These are phyloP conservation scores for Agaricus blazei DNA, from an alignment of 768 basidiomycete genomes.

Conservation along the genomic window DNA sequence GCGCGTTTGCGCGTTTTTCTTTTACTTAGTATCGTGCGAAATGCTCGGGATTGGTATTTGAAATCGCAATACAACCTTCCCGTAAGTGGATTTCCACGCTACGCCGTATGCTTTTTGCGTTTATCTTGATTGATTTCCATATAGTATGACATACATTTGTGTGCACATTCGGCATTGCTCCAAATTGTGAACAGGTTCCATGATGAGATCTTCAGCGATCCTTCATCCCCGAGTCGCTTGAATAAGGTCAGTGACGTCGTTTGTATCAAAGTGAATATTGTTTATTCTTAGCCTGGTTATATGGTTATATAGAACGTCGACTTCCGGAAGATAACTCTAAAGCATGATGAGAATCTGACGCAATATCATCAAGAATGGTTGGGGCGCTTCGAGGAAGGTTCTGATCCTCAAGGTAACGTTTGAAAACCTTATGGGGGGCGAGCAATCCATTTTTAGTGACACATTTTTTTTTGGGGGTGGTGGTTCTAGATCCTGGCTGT, in stretches of 20 bases:
- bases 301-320: conserved; percentile 46
- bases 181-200: conserved; percentile 72
- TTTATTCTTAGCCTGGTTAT: conserved; percentile 1
- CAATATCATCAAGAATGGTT: conserved; percentile 66
- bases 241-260: conserved; percentile 48
- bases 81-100: conserved; percentile 26
- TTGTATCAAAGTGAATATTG: background rate
- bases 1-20: background rate
- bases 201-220: conserved; percentile 72
- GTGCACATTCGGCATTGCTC: conserved; percentile 64
- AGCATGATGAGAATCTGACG: conserved; percentile 54
- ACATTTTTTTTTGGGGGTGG: background rate
- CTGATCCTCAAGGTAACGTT: conserved; percentile 49
- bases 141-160: conserved; percentile 73
- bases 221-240: conserved; percentile 58
- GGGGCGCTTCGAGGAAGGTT: conserved; percentile 50
- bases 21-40: conserved; percentile 52
- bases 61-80: conserved; percentile 56
- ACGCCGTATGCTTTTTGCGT: background rate
- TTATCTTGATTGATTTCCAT: conserved; percentile 1
- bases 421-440: background rate
- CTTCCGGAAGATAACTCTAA: conserved; percentile 58
- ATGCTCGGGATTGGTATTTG: conserved; percentile 73
- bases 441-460: background rate
- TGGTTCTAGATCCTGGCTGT: conserved; percentile 45